Percentiles rank a stretch among this genome's conserved stretches.
Conservation (phyloP, 768 basidiomycete genomes). For the Coprinopsis cinerea region DNA sequence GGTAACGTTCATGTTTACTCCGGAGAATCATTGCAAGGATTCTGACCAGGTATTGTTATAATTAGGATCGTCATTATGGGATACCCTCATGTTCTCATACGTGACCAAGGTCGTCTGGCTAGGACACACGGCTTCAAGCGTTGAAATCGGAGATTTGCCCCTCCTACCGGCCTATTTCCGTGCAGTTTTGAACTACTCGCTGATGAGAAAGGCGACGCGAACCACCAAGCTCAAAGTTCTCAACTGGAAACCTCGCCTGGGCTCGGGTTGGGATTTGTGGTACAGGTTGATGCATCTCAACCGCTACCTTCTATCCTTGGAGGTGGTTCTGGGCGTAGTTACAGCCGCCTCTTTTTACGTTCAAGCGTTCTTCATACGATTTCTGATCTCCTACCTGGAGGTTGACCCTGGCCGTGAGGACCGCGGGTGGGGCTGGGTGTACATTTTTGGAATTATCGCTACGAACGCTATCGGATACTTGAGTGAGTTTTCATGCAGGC, state of each 20-base stretch:
- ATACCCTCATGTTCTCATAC: slow-evolving; percentile 75
- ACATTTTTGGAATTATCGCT: slow-evolving; percentile 30
- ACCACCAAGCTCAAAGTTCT: slow-evolving; percentile 44
- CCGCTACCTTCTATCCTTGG: slow-evolving; percentile 26
- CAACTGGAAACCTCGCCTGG: slow-evolving; percentile 53
- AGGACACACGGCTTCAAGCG: slow-evolving; percentile 63
- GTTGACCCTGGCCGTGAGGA: slow-evolving; percentile 49
- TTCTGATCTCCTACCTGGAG: slow-evolving; percentile 61
- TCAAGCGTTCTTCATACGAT: slow-evolving; percentile 58
- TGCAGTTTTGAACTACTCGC: slow-evolving; percentile 51
- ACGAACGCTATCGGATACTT: slow-evolving; percentile 28
- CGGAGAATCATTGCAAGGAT: too few relatives aligned
- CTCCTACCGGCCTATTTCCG: slow-evolving; percentile 75
- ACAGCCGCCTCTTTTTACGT: slow-evolving; percentile 62
- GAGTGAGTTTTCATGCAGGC: slow-evolving; percentile 18
- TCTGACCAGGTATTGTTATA: too few relatives aligned
- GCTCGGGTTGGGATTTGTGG: slow-evolving; percentile 58
- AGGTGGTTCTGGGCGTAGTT: slow-evolving; percentile 47
- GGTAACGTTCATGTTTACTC: too few relatives aligned
- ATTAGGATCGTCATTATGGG: slow-evolving; percentile 56
- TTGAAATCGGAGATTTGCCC: slow-evolving; percentile 87
- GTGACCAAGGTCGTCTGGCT: slow-evolving; percentile 85
- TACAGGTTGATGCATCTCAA: slow-evolving; percentile 63
- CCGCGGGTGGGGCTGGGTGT: slow-evolving; percentile 72
- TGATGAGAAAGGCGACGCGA: slow-evolving; percentile 55